Conservation (phyloP, 768 basidiomycete genomes). For the Tylopilus vinaceipallidus region DNA sequence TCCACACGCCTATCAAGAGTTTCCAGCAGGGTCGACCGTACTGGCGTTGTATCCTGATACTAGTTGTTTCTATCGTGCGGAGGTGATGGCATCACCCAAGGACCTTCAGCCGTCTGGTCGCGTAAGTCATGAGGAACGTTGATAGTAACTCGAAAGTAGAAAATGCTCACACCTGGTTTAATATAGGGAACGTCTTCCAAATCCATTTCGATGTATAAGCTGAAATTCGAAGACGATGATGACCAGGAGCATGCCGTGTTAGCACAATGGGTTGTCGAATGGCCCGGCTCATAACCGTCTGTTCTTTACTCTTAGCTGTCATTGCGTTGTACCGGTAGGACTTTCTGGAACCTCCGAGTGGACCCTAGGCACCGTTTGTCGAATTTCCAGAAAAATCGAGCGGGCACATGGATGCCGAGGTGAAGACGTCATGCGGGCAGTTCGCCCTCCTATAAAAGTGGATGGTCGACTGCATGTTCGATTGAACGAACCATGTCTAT, state of each 20-base stretch:
- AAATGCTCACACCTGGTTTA: conserved; percentile 9
- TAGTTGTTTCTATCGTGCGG: conserved; percentile 87
- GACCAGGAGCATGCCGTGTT: conserved; percentile 75
- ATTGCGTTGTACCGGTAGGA: neutral
- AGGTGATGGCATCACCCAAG: conserved; percentile 69
- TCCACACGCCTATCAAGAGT: conserved; percentile 68
- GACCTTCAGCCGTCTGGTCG: conserved; percentile 38
- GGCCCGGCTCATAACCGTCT: conserved; percentile 45
- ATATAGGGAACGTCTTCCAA: conserved; percentile 40
- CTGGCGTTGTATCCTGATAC: conserved; percentile 91
- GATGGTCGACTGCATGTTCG: neutral
- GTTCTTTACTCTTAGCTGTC: neutral
- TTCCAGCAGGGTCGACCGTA: conserved; percentile 67
- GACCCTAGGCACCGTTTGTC: conserved; percentile 16
- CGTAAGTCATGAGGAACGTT: conserved; percentile 30
- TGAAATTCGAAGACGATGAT: conserved; percentile 89
- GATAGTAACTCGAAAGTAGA: neutral
- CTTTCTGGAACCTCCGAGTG: neutral
- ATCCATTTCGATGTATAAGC: conserved; percentile 60
- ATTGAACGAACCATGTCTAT: conserved; percentile 52
- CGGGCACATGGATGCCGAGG: conserved; percentile 8
- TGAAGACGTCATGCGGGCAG: conserved; percentile 9
- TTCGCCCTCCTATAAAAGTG: conserved; percentile 10
- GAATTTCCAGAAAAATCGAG: conserved; percentile 19
- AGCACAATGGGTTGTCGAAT: conserved; percentile 83